Evolutionary conservation across 208 protist genomes (phyloP).

Genomic region (Dictyostelium gargantuum): DNA sequence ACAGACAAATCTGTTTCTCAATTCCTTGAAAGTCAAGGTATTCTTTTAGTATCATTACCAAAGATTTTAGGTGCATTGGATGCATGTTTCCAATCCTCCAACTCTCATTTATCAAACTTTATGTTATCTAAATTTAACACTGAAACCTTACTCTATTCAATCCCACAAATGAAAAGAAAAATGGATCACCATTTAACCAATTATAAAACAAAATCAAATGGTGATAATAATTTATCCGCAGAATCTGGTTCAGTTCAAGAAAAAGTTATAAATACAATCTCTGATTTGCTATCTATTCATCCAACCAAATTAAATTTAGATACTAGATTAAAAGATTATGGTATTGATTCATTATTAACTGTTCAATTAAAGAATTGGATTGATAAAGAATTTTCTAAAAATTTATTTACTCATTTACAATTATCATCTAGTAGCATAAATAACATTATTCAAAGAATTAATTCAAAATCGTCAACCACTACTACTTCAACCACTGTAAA

Average conservation of each 20-base stretch:
- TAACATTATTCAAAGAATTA: constrained; percentile 21
- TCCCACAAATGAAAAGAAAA: constrained; percentile 1
- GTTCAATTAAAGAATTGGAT: constrained; percentile 51
- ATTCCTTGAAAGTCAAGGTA: constrained; percentile 1
- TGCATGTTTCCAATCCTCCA: neutral
- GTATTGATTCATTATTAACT: constrained; percentile 55
- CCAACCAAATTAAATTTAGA: constrained; percentile 54
- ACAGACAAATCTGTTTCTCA: neutral
- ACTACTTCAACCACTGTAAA: neutral
- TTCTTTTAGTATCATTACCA: neutral
- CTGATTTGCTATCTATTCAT: constrained; percentile 17
- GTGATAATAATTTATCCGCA: too few species aligned
- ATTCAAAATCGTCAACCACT: neutral
- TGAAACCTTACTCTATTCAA: neutral
- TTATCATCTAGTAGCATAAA: constrained; percentile 34
- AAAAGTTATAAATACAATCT: neutral
- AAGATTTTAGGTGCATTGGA: constrained; percentile 33
- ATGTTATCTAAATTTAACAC: neutral
- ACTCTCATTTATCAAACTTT: neutral
- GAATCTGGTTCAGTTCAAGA: neutral
- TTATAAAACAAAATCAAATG: neutral
- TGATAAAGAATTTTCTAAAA: constrained; percentile 29
- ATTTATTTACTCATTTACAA: constrained; percentile 58
- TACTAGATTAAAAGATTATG: constrained; percentile 48
- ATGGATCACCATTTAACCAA: neutral